These are phyloP conservation scores for Cryptococcus deneoformans DNA, from an alignment of 1,284 basidiomycete species.

Conservation along the genomic window DNA sequence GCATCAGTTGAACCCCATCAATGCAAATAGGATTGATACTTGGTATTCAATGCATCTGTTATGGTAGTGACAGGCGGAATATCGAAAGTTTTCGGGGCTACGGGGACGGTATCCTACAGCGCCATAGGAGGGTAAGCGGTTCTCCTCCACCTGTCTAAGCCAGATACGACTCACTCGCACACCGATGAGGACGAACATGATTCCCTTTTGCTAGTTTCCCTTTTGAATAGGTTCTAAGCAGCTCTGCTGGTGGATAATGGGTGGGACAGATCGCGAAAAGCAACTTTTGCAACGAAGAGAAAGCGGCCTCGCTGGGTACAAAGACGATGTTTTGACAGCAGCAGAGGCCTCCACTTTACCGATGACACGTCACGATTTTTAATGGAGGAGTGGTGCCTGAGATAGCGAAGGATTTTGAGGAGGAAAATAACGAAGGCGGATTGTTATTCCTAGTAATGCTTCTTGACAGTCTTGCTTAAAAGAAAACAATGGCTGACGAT, in stretches of 20 bases:
- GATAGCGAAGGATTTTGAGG: background rate
- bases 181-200: conserved; percentile 46
- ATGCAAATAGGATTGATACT: conserved; percentile 25
- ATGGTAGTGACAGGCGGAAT: conserved; percentile 42
- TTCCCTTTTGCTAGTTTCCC: background rate
- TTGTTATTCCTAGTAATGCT: background rate
- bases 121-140: background rate
- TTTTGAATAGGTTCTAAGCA: too few relatives aligned
- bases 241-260: background rate
- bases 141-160: background rate
- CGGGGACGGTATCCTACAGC: conserved; percentile 48
- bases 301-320: background rate
- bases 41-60: conserved; percentile 47
- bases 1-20: conserved; percentile 1
- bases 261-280: background rate
- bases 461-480: background rate
- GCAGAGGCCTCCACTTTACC: conserved; percentile 6
- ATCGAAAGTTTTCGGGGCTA: conserved; percentile 46
- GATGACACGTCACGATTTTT: background rate
- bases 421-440: background rate
- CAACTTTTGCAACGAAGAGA: background rate
- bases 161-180: conserved; percentile 28
- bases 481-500: conserved; percentile 43
- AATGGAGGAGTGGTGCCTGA: background rate
- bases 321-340: background rate